Evolutionary conservation across 169 alveolate genomes (phyloP), one percentile per base, ranked within the genome.

Genomic region (Neospora caninum): DNA sequence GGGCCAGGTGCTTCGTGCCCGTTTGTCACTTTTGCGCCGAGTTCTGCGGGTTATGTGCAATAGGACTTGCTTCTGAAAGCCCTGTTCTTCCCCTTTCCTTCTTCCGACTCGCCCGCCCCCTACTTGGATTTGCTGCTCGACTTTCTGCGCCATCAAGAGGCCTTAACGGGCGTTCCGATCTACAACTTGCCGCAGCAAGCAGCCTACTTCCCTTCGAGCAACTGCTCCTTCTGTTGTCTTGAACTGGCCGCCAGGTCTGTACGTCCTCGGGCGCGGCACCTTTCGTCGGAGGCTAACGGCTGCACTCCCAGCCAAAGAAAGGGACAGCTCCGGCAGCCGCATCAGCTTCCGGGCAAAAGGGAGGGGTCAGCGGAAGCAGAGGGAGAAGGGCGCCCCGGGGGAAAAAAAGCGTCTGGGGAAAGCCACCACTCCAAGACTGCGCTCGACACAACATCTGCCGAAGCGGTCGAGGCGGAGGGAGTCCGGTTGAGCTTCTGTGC

Each of bases 161-260:
- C 36, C 16, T 13, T 29, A 6, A 10, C 89, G 64, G 89, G 89
- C n/a, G 64, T 41, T 38, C 89, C 89, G 20, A 41, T 82, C 38
- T 82, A 82, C 89, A 82, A 82, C 39, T 29, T 82, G 67, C 89
- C 89, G 6, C 89, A 82, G 27, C 89, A 82, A 42, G 64, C 89
- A 43, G 89, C 89, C 22, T 82, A 82, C 27, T 82, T 42, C 89
- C 54, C 89, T 1, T 82, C 89, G 36, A 82, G 67, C 89, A 82
- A 82, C 64, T 82, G 89, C 38, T 82, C 89, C 20, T 82, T 82
- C 64, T 82, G 89, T 42, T 82, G 89, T 42, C 9, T 82, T 7
- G 89, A 82, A 25, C 89, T 82, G 38, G 89, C 64, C 16, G 67
- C 67, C 0, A 42, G 49, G 43, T 27, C 84, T 36, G 27, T 34